Conservation (phyloP, 129 eudicot species). For the Lonicera japonica region DNA sequence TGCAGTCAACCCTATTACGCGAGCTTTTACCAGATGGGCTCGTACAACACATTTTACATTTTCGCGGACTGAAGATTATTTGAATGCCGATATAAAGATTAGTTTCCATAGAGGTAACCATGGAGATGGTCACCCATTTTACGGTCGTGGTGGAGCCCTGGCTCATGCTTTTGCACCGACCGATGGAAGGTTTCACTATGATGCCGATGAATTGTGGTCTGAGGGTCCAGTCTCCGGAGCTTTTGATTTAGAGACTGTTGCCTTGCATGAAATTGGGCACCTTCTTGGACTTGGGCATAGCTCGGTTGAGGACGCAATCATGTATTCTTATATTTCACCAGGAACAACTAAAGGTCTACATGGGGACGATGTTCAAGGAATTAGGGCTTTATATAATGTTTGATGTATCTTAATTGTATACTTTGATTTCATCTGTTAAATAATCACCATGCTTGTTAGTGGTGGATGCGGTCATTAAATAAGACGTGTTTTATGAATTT, state of each 20-base stretch:
- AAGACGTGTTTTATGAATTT: too few species aligned
- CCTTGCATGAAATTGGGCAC: constrained; percentile 36
- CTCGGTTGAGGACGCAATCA: constrained; percentile 12
- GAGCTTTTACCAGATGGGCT: constrained; percentile 27
- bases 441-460: too few species aligned
- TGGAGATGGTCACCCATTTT: constrained; percentile 28
- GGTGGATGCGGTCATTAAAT: too few species aligned
- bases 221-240: not conserved
- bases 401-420: not conserved
- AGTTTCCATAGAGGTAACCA: constrained; percentile 24
- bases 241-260: constrained; percentile 21
- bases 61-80: not conserved
- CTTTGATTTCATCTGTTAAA: too few species aligned
- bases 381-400: constrained; percentile 5
- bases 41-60: constrained; percentile 17
- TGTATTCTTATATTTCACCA: constrained; percentile 3
- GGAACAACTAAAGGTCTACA: constrained; percentile 16
- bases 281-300: constrained; percentile 21
- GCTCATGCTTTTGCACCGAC: constrained; percentile 28
- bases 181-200: constrained; percentile 21
- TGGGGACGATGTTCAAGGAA: constrained; percentile 18
- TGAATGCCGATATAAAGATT: constrained; percentile 12
- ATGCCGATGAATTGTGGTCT: constrained; percentile 29
- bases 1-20: constrained; percentile 1
- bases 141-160: constrained; percentile 22